Conservation (phyloP, 208 protist genomes). For the Acanthamoeba triangularis region DNA sequence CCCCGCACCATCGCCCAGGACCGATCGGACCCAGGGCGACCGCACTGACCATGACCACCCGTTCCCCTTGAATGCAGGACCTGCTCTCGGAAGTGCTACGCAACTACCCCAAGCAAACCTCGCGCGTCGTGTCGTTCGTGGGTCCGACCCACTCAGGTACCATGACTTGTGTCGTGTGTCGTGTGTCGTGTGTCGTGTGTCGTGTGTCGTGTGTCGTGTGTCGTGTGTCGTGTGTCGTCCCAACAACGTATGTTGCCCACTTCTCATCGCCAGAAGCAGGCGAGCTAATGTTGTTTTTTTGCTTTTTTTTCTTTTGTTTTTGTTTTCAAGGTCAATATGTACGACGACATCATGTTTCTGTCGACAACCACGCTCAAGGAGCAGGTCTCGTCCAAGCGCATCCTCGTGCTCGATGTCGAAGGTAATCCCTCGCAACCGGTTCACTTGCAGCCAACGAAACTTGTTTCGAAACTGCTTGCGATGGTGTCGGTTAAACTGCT, state of each 20-base stretch:
- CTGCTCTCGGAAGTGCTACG: constrained; percentile 17
- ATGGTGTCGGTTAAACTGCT: background rate
- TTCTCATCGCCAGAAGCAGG: no score
- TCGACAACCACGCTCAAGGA: constrained; percentile 20
- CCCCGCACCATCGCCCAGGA: no score
- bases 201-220: background rate
- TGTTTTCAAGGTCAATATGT: background rate
- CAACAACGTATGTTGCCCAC: constrained; percentile 41
- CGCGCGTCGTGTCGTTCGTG: constrained; percentile 24
- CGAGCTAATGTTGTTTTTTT: no score
- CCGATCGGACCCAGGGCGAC: no score
- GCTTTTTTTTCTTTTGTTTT: background rate
- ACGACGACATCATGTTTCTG: constrained; percentile 60
- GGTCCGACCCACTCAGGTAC: constrained; percentile 29
- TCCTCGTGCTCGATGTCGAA: constrained; percentile 18
- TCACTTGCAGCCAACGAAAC: background rate
- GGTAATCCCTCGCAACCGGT: background rate
- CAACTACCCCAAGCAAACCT: constrained; percentile 45
- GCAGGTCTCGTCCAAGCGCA: constrained; percentile 29
- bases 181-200: no score
- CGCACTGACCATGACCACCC: background rate
- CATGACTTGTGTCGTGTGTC: background rate
- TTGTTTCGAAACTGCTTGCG: background rate
- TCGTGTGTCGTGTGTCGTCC: no score
- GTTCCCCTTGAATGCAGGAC: constrained; percentile 10